phyloP scores from a whole-genome alignment of 805 yeast genomes.

The Kregervanrija fluxuum region DNA sequence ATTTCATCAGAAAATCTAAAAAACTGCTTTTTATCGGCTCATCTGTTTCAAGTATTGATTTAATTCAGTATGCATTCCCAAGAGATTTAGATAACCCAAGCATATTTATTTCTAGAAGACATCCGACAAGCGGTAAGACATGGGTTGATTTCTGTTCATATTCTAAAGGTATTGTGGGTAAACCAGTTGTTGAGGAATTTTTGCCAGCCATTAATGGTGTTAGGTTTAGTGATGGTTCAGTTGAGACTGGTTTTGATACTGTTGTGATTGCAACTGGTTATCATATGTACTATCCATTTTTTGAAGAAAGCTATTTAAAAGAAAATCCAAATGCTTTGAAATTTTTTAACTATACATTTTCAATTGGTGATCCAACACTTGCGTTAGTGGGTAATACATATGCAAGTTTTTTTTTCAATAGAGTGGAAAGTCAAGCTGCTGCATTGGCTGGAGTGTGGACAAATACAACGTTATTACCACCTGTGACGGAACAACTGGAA shows the following conservation, averaged over 20 bases:
- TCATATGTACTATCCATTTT: conserved; percentile 37
- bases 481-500: conserved; percentile 30
- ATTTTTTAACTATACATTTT: conserved; percentile 29
- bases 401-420: conserved; percentile 38
- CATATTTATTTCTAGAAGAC: conserved; percentile 14
- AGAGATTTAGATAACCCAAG: conserved; percentile 20
- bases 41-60: conserved; percentile 33
- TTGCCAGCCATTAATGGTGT: conserved; percentile 15
- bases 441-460: conserved; percentile 52
- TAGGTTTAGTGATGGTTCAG: conserved; percentile 29
- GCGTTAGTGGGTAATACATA: conserved; percentile 35
- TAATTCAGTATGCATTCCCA: conserved; percentile 30
- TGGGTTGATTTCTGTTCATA: conserved; percentile 10
- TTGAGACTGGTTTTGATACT: conserved; percentile 28
- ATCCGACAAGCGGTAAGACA: neutral
- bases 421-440: conserved; percentile 44
- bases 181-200: conserved; percentile 14
- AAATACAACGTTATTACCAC: conserved; percentile 32
- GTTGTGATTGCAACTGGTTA: conserved; percentile 48
- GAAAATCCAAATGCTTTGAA: conserved; percentile 7
- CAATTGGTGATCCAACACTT: conserved; percentile 36
- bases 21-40: conserved; percentile 39
- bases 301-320: conserved; percentile 10
- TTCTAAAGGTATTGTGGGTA: conserved; percentile 12
- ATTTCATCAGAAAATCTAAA: conserved; percentile 31